Conservation (phyloP, 805 yeast species). For the Sugiyamaella qingdaonensis region DNA sequence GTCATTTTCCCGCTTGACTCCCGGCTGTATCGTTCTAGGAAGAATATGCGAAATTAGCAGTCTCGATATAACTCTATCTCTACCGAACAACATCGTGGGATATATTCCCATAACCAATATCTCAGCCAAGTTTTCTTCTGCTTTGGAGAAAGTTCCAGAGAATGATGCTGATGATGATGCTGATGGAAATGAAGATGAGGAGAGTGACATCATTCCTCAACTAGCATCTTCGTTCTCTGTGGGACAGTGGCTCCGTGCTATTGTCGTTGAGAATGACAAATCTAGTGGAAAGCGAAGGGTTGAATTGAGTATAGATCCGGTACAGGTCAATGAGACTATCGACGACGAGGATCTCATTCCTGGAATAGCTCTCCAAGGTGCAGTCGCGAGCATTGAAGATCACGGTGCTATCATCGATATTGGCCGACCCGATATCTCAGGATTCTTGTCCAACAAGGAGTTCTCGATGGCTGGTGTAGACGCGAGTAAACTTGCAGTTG, state of each 20-base stretch:
- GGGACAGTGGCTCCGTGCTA: slow-evolving; percentile 87
- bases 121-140: slow-evolving; percentile 55
- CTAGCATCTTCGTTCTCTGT: slow-evolving; percentile 50
- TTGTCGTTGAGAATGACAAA: slow-evolving; percentile 56
- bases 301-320: slow-evolving; percentile 70
- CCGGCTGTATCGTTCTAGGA: slow-evolving; percentile 76
- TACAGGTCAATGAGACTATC: slow-evolving; percentile 57
- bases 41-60: slow-evolving; percentile 60
- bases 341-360: slow-evolving; percentile 48
- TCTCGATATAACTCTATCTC: slow-evolving; percentile 60
- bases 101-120: slow-evolving; percentile 70
- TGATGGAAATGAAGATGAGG: slow-evolving; percentile 39
- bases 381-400: slow-evolving; percentile 80
- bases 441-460: slow-evolving; percentile 74
- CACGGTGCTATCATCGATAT: slow-evolving; percentile 79
- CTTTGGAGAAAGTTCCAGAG: slow-evolving; percentile 50
- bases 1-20: slow-evolving; percentile 55
- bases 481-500: slow-evolving; percentile 42
- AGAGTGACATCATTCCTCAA: slow-evolving; percentile 44
- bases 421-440: slow-evolving; percentile 52
- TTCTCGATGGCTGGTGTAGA: slow-evolving; percentile 38
- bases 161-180: slow-evolving; percentile 36
- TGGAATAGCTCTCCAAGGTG: slow-evolving; percentile 68
- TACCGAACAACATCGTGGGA: slow-evolving; percentile 80
- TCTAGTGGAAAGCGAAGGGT: slow-evolving; percentile 53